phyloP scores from a whole-genome alignment of 1,284 basidiomycete genomes.

The Microbotryum saponariae region DNA sequence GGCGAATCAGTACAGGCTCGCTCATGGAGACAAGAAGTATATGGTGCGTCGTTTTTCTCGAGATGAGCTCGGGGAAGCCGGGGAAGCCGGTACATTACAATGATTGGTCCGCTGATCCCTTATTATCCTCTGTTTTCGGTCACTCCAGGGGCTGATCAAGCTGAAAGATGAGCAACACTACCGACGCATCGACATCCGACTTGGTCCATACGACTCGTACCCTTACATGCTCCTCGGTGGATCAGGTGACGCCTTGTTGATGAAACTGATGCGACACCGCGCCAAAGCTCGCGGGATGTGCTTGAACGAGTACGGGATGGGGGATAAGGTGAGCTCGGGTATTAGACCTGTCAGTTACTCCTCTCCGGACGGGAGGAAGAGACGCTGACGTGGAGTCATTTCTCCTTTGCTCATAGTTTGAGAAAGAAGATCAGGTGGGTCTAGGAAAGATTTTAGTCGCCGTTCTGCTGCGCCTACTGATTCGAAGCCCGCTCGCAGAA shows the following conservation, averaged over 20 bases:
- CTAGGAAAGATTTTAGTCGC: neutral
- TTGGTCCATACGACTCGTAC: constrained; percentile 15
- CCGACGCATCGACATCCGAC: constrained; percentile 29
- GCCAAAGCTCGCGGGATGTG: constrained; percentile 18
- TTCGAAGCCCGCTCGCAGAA: neutral
- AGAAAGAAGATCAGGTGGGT: constrained; percentile 9
- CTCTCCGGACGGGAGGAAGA: constrained; percentile 10
- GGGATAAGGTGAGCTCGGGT: constrained; percentile 7
- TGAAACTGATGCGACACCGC: constrained; percentile 24
- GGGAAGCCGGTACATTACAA: too few relatives aligned
- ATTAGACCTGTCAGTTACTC: constrained; percentile 1
- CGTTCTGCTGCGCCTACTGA: neutral
- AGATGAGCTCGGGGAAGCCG: too few relatives aligned
- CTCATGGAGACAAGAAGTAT: constrained; percentile 22
- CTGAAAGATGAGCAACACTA: constrained; percentile 14
- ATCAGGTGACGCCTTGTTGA: constrained; percentile 20
- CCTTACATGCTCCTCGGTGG: constrained; percentile 23
- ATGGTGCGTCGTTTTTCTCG: neutral
- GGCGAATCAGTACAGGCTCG: constrained; percentile 19
- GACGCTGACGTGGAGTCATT: constrained; percentile 1
- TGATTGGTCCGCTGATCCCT: too few relatives aligned
- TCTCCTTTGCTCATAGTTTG: constrained; percentile 3
- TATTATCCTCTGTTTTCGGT: neutral
- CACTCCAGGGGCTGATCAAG: constrained; percentile 22
- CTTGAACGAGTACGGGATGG: constrained; percentile 35